Conservation (phyloP, 805 yeast species). For the Candida hispaniensis region DNA sequence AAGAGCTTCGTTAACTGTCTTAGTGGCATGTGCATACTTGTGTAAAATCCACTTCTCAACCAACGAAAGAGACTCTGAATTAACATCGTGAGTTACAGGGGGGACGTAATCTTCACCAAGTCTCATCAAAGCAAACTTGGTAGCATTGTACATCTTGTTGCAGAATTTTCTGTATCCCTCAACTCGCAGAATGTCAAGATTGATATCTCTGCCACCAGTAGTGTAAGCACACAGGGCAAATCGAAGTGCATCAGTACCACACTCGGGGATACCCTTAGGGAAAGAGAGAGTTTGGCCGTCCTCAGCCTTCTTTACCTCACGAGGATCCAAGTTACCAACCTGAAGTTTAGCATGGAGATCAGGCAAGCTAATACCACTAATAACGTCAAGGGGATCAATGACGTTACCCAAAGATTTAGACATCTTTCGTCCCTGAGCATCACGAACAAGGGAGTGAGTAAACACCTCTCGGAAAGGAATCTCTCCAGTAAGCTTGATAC, state of each 20-base stretch:
- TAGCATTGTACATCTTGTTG: conserved; percentile 98
- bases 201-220: conserved; percentile 97
- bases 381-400: conserved; percentile 90
- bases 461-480: conserved; percentile 93
- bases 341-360: conserved; percentile 66
- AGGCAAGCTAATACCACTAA: conserved; percentile 73
- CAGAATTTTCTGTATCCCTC: conserved; percentile 99
- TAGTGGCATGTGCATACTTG: conserved; percentile 62
- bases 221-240: conserved; percentile 97
- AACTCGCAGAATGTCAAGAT: conserved; percentile 88
- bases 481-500: conserved; percentile 78
- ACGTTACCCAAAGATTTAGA: conserved; percentile 96
- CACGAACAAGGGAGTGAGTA: conserved; percentile 97
- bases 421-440: conserved; percentile 99
- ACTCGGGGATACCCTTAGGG: conserved; percentile 97
- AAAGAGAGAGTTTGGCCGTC: conserved; percentile 80
- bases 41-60: conserved; percentile 97
- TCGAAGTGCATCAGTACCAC: conserved; percentile 98
- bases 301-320: conserved; percentile 77
- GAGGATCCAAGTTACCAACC: conserved; percentile 78
- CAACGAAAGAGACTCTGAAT: conserved; percentile 72
- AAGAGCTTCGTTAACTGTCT: conserved; percentile 50
- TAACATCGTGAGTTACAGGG: conserved; percentile 44
- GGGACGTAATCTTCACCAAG: conserved; percentile 84
- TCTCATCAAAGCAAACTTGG: conserved; percentile 89